Evolutionary conservation across 805 yeast genomes (phyloP), one percentile per base, ranked within the genome.

Genomic region (Saccharomyces paradoxus): DNA sequence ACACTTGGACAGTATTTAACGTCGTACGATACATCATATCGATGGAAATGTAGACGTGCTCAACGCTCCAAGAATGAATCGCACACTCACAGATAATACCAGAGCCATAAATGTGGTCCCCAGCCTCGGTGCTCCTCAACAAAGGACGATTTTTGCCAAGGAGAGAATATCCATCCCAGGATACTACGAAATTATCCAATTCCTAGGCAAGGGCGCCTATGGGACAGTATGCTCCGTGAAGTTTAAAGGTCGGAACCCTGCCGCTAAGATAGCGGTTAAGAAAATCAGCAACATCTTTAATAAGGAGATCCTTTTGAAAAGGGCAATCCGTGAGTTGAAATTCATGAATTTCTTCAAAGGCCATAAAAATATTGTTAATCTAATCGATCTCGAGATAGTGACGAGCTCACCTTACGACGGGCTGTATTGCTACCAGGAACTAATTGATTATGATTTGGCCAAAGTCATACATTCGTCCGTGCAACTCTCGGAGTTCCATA

Each of bases 351-450:
- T 81, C 65, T 87, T 91, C 67, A 82, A 82, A 57, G 97, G 97
- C 12, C 97, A 90, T 70, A 83, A 80, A 59, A 89, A 91, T 68
- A 87, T 91, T 49, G 82, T 90, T 22, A 79, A 80, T 46, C 73
- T 91, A 51, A 69, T 87, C 22, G 95, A 90, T 63, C 75, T 87
- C 47, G 96, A 89, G 63, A 71, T 89, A 28, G 82, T 88, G 14
- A 72, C 77, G 48, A 71, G 74, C 28, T 74, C 77, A 53, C 94
- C 92, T 0, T 89, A 78, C 67, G 92, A 87, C 56, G 98, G 98
- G 0, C 76, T 91, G 28, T 91, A 91, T 66, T 87, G 96, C 67
- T 86, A 84, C 66, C 96, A 90, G 67, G 97, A 91, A 65, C 74
- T 87, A 55, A 81, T 87, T 62, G 96, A 88, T 61, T 84, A 80